Base-by-base conservation (phyloP, 345 rosid species). In the Eutrema heterophyllum region DNA sequence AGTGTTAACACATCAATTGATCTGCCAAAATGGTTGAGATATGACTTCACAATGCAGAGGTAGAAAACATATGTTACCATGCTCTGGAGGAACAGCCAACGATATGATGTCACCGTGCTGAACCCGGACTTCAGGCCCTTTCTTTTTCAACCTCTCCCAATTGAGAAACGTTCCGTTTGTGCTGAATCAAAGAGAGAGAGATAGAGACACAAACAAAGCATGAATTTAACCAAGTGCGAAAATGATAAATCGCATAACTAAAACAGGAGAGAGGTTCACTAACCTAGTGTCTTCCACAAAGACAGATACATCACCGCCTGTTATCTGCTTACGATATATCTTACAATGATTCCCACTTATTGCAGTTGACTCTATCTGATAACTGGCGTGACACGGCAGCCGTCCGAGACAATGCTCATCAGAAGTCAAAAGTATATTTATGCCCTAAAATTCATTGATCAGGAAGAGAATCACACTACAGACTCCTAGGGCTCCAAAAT, bases 51-150 rank as follows among this genome's bases (percentile, higher is more conserved):
- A 59, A 60, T 18, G 46, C 40, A 38, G 40, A 44, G 36, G 40
- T 14, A 54, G 27, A 40, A 41, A 40, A 41, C n/a, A 40, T 63
- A 38, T 32, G 62, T 73, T 85, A 95, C 99, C 97, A 76, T 84
- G 89, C 33, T 95, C 86, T 39, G 99, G 99, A 78, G 90, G 83
- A 76, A 87, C 86, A 70, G 88, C 85, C 32, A 95, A 80, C n/a
- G 99, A 86, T 66, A 95, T 77, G 70, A 92, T 87, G 83, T 90
- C 97, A 54, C 99, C 99, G 55, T 92, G 97, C 48, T 70, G 83
- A 69, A 95, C 75, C 57, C 86, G 82, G 26, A 54, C 74, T 82
- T 83, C 94, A 45, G 89, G 84, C 21, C 84, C 70, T 44, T 81
- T 85, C 86, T 88, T 95, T 67, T 52, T 80, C 84, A 95, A 59